Evolutionary conservation across 768 basidiomycete genomes (phyloP).

Genomic region (Tulasnella sp.): DNA sequence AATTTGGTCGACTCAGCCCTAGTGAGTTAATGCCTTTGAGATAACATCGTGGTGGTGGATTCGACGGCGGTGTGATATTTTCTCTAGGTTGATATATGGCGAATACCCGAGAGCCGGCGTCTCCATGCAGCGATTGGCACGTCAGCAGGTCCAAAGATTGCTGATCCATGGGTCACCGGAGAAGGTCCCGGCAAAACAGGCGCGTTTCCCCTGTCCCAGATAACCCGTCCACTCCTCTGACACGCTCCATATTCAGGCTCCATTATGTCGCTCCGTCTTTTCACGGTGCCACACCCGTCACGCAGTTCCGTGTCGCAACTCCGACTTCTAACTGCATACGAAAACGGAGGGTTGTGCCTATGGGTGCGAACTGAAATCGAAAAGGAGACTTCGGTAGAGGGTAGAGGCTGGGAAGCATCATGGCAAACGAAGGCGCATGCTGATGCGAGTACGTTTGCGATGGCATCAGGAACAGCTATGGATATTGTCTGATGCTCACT

Average conservation of each 20-base stretch:
- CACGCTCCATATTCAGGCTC: conserved; percentile 53
- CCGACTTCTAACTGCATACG: conserved; percentile 70
- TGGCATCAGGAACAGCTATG: not conserved
- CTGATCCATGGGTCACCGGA: conserved; percentile 41
- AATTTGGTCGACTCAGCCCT: conserved; percentile 85
- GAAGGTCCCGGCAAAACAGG: conserved; percentile 58
- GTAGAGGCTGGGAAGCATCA: conserved; percentile 65
- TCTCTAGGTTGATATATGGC: conserved; percentile 80
- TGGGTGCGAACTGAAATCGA: conserved; percentile 43
- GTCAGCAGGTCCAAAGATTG: conserved; percentile 34
- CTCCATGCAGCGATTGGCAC: conserved; percentile 85
- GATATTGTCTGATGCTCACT: not conserved
- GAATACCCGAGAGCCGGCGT: conserved; percentile 61
- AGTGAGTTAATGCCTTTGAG: conserved; percentile 43
- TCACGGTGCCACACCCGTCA: conserved; percentile 35
- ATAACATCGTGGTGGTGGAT: not conserved
- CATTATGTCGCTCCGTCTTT: conserved; percentile 83
- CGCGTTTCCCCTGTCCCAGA: conserved; percentile 32
- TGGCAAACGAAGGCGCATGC: conserved; percentile 67
- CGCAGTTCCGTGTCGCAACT: conserved; percentile 38
- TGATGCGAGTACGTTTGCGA: conserved; percentile 57
- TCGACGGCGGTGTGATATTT: too few relatives aligned
- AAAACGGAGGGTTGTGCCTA: conserved; percentile 80
- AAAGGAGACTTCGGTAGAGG: conserved; percentile 57
- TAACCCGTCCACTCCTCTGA: not conserved